Evolutionary conservation across 2,329 filamentous ascomycete genomes (phyloP), one percentile per base, ranked within the genome.

Genomic region (Trichoderma cornu-damae): DNA sequence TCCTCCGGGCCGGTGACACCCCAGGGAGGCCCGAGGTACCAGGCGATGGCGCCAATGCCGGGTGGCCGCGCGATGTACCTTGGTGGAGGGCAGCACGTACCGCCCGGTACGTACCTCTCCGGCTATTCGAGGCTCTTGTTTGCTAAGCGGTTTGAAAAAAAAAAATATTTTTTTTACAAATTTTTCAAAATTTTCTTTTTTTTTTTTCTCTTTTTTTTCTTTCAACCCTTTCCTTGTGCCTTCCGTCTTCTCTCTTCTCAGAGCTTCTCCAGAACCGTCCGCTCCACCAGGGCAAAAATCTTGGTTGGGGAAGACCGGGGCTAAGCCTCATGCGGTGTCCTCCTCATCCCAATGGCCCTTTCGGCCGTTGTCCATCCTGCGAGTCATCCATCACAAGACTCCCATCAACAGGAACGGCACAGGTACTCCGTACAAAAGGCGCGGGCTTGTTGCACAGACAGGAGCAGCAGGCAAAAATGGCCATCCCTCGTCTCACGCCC

Each of bases 101-200:
- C 18, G 7, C 2, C n/a, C 2, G 26, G 35, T 57, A 57, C 53
- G 53, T 57, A 49, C 35, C 53, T 42, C 18, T 49, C 40, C 68
- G 68, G 67, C 68, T 70, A 69, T 69, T 71, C 67, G 65, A 70
- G 68, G 68, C 67, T 69, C 68, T 59, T n/a, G n/a, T n/a, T 63
- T 60, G 57, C 54, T 38, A 32, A 58, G 43, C 56, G 55, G 38
- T 38, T n/a, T n/a, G n/a, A n/a, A n/a, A n/a, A n/a, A n/a, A n/a
- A n/a, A n/a, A n/a, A n/a, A n/a, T n/a, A n/a, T n/a, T n/a, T n/a
- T n/a, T n/a, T n/a, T n/a, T n/a, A n/a, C n/a, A n/a, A n/a, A n/a
- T n/a, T n/a, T n/a, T n/a, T n/a, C n/a, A n/a, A n/a, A n/a, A n/a
- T n/a, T n/a, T n/a, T 46, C 7, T 38, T 51, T 61, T 38, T 50